Base-by-base conservation (phyloP, 1,284 basidiomycete genomes). In the Heterobasidion occidentale region DNA sequence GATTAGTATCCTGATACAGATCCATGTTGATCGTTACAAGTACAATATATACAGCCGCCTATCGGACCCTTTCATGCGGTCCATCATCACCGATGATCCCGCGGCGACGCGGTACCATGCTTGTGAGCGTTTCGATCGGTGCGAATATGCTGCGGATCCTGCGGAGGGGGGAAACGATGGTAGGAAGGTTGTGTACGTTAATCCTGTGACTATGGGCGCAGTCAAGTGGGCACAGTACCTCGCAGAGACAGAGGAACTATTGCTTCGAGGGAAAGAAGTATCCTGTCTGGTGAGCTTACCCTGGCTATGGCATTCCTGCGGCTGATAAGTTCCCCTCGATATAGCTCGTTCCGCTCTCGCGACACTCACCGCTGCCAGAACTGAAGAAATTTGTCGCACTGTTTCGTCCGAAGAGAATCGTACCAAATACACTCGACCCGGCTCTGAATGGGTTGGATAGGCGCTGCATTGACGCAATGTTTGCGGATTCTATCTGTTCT, bases 1-100 rank as follows among this genome's bases (percentile, higher is more conserved):
- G 63, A 17, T 17, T 7, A 17, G 14, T 17, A 14, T 45, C 42
- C 14, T 7, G 6, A 36, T 36, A 36, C 49, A 92, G 88, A 87
- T 98, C 56, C 93, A 98, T 62, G 78, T 94, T 36, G 94, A 97
- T 68, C 78, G 88, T 38, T 96, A 96, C 75, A 97, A 97, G 68
- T 66, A 83, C 61, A 69, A 69, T 12, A 79, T 95, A 17, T 92
- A 86, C 68, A 71, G 74, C 1, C 76, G 77, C 45, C 65, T 83
- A 14, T 73, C 73, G 1, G 85, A 94, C 59, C 84, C 85, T 0
- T 83, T 84, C 61, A 74, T 95, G 14, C 73, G 75, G 7, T 66
- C 71, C 0, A 80, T 93, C 56, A 77, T 86, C 15, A 94, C 91
- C 0, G 69, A 68, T 4, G 83, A 93, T 36, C 67, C 76, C 7